Conservation (phyloP, 768 basidiomycete species). For the Mycena rosella region DNA sequence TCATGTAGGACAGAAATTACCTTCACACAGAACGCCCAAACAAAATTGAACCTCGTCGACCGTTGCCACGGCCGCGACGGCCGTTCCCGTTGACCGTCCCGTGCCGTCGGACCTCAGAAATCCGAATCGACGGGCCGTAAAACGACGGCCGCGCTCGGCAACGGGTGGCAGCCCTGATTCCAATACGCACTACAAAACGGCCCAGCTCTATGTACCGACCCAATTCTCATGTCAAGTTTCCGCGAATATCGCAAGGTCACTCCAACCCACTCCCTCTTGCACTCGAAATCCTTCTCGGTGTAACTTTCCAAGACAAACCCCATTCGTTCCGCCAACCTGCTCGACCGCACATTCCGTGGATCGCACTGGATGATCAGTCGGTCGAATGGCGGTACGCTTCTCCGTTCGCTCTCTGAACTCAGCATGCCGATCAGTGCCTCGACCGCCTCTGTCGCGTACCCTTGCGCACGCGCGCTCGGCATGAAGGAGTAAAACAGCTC, state of each 20-base stretch:
- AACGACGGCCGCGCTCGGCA: no score
- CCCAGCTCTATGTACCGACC: no score
- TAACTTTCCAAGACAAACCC: slow-evolving; percentile 15
- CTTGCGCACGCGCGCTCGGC: slow-evolving; percentile 7
- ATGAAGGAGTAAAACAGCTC: slow-evolving; percentile 22
- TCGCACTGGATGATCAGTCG: slow-evolving; percentile 21
- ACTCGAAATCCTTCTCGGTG: slow-evolving; percentile 18
- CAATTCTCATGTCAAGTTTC: not conserved
- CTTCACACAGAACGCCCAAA: no score
- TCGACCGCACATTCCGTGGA: slow-evolving; percentile 12
- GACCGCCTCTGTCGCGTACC: not conserved
- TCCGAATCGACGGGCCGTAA: no score
- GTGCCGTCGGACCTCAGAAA: no score
- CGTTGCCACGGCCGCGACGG: no score
- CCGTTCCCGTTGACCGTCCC: no score
- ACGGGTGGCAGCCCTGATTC: no score
- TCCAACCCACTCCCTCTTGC: slow-evolving; percentile 27
- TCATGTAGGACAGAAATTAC: no score
- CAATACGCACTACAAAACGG: no score
- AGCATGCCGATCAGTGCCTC: not conserved
- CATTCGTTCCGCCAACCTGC: slow-evolving; percentile 12
- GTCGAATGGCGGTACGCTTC: slow-evolving; percentile 5
- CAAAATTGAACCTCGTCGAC: no score
- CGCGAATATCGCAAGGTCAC: slow-evolving; percentile 13
- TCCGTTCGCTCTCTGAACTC: not conserved